phyloP scores from a whole-genome alignment of 192 early-diverging fungal species.

The Coemansia asiatica region DNA sequence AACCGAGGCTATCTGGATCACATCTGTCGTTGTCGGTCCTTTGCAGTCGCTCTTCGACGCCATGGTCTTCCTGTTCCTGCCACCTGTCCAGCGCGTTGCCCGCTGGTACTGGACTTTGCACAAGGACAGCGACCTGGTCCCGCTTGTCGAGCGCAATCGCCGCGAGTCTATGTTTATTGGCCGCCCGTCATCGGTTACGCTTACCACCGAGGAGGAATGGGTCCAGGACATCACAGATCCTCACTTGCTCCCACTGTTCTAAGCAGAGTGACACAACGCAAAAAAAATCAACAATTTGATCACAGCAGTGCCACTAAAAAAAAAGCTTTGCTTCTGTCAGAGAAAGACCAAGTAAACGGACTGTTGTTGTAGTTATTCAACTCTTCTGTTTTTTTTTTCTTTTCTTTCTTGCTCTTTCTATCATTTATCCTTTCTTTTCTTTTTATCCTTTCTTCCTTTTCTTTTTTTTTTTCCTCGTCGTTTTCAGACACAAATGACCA shows the following conservation, averaged over 20 bases:
- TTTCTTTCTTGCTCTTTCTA: not conserved
- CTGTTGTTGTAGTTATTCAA: too few species aligned
- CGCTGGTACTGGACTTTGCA: slow-evolving; percentile 44
- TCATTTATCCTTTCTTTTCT: not conserved
- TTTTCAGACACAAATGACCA: slow-evolving; percentile 21
- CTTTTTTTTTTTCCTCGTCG: not conserved
- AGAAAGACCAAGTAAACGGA: too few species aligned
- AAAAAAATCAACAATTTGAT: not conserved
- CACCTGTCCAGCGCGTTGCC: slow-evolving; percentile 44
- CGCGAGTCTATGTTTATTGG: slow-evolving; percentile 29
- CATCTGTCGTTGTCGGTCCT: slow-evolving; percentile 22
- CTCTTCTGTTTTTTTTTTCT: too few species aligned
- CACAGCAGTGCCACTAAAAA: too few species aligned
- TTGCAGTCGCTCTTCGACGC: slow-evolving; percentile 37
- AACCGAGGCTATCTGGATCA: slow-evolving; percentile 30
- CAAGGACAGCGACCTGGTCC: slow-evolving; percentile 29
- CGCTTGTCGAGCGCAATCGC: slow-evolving; percentile 19
- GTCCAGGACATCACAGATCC: slow-evolving; percentile 30
- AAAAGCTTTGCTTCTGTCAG: too few species aligned
- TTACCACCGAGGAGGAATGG: slow-evolving; percentile 30
- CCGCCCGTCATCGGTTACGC: slow-evolving; percentile 4
- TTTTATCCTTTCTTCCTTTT: not conserved
- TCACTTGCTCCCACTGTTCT: not conserved
- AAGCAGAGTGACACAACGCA: too few species aligned
- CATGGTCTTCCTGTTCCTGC: slow-evolving; percentile 33